Percentiles rank a stretch among this genome's conserved stretches.
phyloP scores from a whole-genome alignment of 805 yeast genomes.

The Cyberlindnera amylophila region DNA sequence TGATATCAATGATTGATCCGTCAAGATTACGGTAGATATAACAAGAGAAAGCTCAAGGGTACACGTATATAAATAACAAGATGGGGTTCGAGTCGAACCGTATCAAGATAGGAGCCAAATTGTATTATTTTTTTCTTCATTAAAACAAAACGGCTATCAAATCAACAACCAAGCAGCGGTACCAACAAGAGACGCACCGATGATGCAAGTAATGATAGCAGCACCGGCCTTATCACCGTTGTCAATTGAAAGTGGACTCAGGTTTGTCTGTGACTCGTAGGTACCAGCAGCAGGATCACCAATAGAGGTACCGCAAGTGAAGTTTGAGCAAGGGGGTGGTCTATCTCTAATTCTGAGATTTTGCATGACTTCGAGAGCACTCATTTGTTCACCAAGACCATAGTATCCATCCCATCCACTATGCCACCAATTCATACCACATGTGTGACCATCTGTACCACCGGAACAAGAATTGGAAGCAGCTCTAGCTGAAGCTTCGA shows the following conservation, averaged over 20 bases:
- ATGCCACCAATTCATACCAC: conserved; percentile 70
- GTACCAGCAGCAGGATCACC: conserved; percentile 68
- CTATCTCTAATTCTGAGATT: conserved; percentile 33
- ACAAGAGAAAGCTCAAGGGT: not conserved
- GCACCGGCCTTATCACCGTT: conserved; percentile 60
- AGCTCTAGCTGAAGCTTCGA: conserved; percentile 55
- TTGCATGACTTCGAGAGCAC: conserved; percentile 60
- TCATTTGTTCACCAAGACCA: conserved; percentile 84
- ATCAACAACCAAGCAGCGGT: conserved; percentile 38
- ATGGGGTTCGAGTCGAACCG: too few relatives aligned
- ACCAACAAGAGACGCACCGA: conserved; percentile 39
- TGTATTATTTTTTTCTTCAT: too few relatives aligned
- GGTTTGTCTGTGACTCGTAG: conserved; percentile 31
- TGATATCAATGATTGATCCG: not conserved
- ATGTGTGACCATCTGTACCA: conserved; percentile 75
- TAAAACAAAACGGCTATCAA: conserved; percentile 10
- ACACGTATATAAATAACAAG: too few relatives aligned
- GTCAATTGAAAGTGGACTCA: conserved; percentile 35
- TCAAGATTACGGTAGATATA: not conserved
- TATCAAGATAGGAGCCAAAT: too few relatives aligned
- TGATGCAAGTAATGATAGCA: conserved; percentile 54
- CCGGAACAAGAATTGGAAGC: conserved; percentile 82
- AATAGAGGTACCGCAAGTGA: conserved; percentile 60
- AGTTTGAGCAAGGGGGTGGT: conserved; percentile 56
- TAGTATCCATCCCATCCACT: conserved; percentile 60